These are phyloP conservation scores for Phaeosphaeria sp. DNA, from an alignment of 2,329 filamentous ascomycete species.

Conservation along the genomic window DNA sequence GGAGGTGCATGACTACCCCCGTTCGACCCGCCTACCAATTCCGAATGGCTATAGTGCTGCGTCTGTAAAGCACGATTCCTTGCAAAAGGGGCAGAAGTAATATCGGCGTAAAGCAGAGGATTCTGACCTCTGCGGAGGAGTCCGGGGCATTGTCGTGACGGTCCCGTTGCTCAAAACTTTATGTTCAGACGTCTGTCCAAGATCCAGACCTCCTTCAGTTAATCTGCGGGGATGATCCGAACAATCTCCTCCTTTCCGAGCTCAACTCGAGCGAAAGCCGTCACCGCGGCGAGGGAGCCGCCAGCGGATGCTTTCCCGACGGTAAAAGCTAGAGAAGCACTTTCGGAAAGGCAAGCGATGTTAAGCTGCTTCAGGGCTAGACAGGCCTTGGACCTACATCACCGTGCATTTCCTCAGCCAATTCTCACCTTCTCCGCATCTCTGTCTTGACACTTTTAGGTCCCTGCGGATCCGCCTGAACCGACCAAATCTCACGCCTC, in stretches of 20 bases:
- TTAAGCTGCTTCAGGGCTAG: slow-evolving; percentile 13
- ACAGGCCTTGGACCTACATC: slow-evolving; percentile 19
- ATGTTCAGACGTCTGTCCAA: background rate
- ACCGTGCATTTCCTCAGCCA: slow-evolving; percentile 14
- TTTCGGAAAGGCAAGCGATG: slow-evolving; percentile 13
- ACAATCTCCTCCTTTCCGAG: slow-evolving; percentile 28
- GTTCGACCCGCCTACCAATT: background rate
- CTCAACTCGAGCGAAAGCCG: slow-evolving; percentile 25
- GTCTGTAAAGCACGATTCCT: background rate
- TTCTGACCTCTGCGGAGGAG: background rate
- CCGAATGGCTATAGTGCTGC: background rate
- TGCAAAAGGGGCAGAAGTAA: background rate
- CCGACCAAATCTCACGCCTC: slow-evolving; percentile 6
- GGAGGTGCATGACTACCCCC: background rate
- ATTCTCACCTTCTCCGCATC: slow-evolving; percentile 28
- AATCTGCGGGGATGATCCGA: slow-evolving; percentile 16
- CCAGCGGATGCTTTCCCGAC: slow-evolving; percentile 26
- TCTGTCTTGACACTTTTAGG: slow-evolving; percentile 9
- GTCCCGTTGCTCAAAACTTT: background rate
- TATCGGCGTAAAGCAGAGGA: background rate
- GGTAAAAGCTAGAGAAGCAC: slow-evolving; percentile 14
- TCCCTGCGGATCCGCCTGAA: slow-evolving; percentile 19
- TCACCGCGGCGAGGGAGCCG: slow-evolving; percentile 3
- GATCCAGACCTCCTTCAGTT: background rate
- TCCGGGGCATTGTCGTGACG: background rate